Base-by-base conservation (phyloP, 2,329 filamentous ascomycete genomes). In the Verticillium dahliae region DNA sequence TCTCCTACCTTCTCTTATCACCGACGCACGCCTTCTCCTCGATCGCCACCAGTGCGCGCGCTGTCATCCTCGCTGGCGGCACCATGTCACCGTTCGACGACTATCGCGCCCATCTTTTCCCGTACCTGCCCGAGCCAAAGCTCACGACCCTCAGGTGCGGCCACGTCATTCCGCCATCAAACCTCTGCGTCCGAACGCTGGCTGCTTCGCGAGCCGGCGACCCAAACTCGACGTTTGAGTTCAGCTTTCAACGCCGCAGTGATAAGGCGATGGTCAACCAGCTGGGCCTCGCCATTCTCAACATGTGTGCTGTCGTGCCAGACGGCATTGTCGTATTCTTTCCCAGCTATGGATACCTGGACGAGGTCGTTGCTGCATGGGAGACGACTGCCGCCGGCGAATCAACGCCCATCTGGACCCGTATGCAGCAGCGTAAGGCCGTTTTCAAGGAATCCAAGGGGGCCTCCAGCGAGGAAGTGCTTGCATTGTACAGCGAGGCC, bases 21-120 rank as follows among this genome's bases (percentile, higher is more conserved):
- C 94, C 95, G 0, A 93, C 93, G 0, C 88, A 94, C 68, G 91
- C 96, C 67, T 98, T 99, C 74, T 89, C 89, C 7, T 90, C 93
- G 11, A 90, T 98, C 59, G 91, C 94, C 1, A 87, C 91, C 35
- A 87, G 90, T 64, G 92, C 95, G 0, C 84, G 92, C 62, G 91
- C 94, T 1, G 90, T 99, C 3, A 89, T 99, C 52, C 80, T 99
- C 3, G 95, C 93, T 0, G 95, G 95, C 62, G 95, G 95, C 27
- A 99, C 95, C 33, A 98, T 99, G 95, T 96, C 95, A 2, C 95
- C 95, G 0, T 96, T 98, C 79, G 85, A 89, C 31, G 95, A 98
- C 75, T 99, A 97, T 74, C 87, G 84, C 39, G 83, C 89, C 4
- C 91, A 97, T 68, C 81, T 99, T 0, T 95, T 99, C 65, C 90